These are phyloP conservation scores for Monilinia fructigena DNA, from an alignment of 2,329 filamentous ascomycete species.

Conservation along the genomic window DNA sequence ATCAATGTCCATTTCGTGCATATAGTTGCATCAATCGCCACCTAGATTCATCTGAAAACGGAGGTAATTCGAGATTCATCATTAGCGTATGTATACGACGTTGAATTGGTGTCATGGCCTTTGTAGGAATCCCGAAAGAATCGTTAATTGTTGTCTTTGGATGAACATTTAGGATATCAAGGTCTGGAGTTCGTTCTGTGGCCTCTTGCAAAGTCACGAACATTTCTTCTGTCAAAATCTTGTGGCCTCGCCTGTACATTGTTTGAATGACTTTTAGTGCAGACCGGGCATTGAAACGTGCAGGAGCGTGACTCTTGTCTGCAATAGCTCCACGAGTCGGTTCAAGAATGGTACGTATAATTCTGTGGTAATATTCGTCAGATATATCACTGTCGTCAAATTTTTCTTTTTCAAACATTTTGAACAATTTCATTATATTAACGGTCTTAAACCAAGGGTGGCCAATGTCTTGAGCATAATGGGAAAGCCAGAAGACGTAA, in stretches of 20 bases:
- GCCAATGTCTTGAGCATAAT: slow-evolving; percentile 42
- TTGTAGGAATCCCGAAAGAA: slow-evolving; percentile 32
- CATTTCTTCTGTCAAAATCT: slow-evolving; percentile 42
- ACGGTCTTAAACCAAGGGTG: slow-evolving; percentile 35
- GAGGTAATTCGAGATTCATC: slow-evolving; percentile 46
- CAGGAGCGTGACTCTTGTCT: slow-evolving; percentile 28
- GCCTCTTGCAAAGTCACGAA: slow-evolving; percentile 36
- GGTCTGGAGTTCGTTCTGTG: slow-evolving; percentile 19
- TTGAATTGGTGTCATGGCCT: slow-evolving; percentile 29
- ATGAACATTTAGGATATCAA: slow-evolving; percentile 34
- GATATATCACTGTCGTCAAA: slow-evolving; percentile 35
- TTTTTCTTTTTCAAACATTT: slow-evolving; percentile 2
- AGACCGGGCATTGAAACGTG: slow-evolving; percentile 31
- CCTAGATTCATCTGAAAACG: slow-evolving; percentile 43
- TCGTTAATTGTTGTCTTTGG: slow-evolving; percentile 26
- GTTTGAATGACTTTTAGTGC: slow-evolving; percentile 45
- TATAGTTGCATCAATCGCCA: slow-evolving; percentile 49
- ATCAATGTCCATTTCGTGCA: slow-evolving; percentile 50
- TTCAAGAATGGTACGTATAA: slow-evolving; percentile 43
- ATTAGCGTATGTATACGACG: slow-evolving; percentile 46
- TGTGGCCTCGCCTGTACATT: slow-evolving; percentile 44
- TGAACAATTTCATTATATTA: slow-evolving; percentile 7
- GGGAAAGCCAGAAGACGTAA: slow-evolving; percentile 42
- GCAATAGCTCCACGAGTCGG: slow-evolving; percentile 13
- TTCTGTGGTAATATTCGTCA: slow-evolving; percentile 39